Evolutionary conservation across 2,329 filamentous ascomycete species (phyloP).

Genomic region (Fusarium zealandicum): DNA sequence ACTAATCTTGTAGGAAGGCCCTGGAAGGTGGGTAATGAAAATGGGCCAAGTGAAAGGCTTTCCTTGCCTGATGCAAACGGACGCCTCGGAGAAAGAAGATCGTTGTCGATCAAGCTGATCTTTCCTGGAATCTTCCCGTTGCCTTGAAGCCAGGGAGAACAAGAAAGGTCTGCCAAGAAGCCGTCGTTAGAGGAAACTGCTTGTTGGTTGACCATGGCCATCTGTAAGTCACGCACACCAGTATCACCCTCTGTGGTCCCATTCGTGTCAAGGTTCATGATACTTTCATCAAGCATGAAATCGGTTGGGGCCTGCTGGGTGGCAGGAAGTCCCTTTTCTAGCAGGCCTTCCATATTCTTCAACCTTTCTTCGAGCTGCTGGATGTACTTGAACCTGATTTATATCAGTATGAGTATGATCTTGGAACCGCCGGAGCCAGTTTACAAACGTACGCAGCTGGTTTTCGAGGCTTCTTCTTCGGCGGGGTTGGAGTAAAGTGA

Average conservation of each 20-base stretch:
- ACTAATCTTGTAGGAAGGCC: constrained; percentile 21
- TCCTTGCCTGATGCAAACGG: not conserved
- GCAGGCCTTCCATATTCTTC: constrained; percentile 16
- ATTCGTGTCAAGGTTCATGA: not conserved
- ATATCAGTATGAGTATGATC: not conserved
- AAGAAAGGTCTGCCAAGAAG: not conserved
- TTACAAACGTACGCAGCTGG: constrained; percentile 29
- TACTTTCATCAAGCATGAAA: not conserved
- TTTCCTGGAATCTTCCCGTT: not conserved
- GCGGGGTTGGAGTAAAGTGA: constrained; percentile 42
- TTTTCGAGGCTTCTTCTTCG: constrained; percentile 32
- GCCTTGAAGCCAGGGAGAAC: not conserved
- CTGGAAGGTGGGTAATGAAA: constrained; percentile 6
- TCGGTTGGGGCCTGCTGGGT: not conserved
- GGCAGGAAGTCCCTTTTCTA: not conserved
- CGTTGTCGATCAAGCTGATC: not conserved
- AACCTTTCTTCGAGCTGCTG: constrained; percentile 30
- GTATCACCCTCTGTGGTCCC: not conserved
- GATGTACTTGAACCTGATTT: constrained; percentile 29
- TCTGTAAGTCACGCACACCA: not conserved
- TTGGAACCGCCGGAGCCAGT: not conserved
- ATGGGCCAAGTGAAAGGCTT: constrained; percentile 10
- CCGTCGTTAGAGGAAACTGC: not conserved
- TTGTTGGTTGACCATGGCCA: not conserved
- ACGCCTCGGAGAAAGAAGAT: not conserved